Base-by-base conservation (phyloP, 352 stramenopile genomes). In the Pythium aphanidermatum region DNA sequence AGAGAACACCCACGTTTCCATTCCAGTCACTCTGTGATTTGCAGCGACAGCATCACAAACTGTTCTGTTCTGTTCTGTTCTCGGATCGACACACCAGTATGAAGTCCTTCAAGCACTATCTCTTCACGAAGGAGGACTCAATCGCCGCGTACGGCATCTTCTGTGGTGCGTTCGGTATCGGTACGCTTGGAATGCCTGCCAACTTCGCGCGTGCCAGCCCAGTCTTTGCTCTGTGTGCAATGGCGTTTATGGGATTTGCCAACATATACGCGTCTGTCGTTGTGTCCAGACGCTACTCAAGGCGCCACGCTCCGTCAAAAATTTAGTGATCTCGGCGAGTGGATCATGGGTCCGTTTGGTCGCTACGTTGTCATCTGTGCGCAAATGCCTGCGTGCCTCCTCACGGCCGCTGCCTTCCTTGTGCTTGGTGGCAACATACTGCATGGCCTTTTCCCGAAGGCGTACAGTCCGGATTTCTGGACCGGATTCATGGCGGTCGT, bases 141-240 rank as follows among this genome's bases (percentile, higher is more conserved):
- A 83, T 81, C 46, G 58, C 60, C 4, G 57, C 55, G 14, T 75
- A 73, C 59, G 76, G 72, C 51, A 57, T 79, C 50, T 75, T 72
- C 51, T 83, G 70, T 44, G 74, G 62, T 24, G 69, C 78, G 32
- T 82, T 74, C 48, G 71, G 71, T 31, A 72, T 84, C 40, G 67
- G 67, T 10, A 72, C 68, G 43, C 63, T 79, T 21, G 65, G 64
- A 23, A 74, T 79, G 50, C 64, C 68, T 14, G 61, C 55, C 38
- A 79, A 72, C 49, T 79, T 70, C 33, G 56, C 66, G n/a, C 66
- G 66, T 21, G 63, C 66, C 19, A 63, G 66, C 7, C 63, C 63
- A 3, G 61, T 62, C 14, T 59, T 60, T 43, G 66, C 66, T 11
- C 53, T 51, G 0, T 55, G 70, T 29, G 66, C 66, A 17, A 64